Evolutionary conservation across 257 asterid species (phyloP).

Genomic region (Solanum virginianum): DNA sequence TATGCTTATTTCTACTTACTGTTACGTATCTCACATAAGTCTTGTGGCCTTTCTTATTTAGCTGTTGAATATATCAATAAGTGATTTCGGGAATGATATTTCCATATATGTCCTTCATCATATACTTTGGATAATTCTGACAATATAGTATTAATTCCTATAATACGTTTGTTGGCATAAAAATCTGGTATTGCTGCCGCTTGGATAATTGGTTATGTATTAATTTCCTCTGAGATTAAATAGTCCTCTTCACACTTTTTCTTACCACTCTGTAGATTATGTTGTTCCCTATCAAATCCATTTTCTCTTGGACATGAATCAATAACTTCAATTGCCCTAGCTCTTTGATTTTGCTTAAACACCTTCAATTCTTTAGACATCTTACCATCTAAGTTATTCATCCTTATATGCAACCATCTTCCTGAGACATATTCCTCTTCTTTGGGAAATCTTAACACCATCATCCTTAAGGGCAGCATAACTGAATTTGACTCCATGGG

Average conservation of each 20-base stretch:
- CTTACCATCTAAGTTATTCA: background rate
- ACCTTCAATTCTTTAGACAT: slow-evolving; percentile 17
- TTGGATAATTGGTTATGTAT: too few relatives aligned
- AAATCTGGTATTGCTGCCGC: too few relatives aligned
- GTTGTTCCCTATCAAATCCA: slow-evolving; percentile 5
- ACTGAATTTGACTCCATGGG: slow-evolving; percentile 10
- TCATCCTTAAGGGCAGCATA: slow-evolving; percentile 4
- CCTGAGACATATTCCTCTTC: slow-evolving; percentile 28
- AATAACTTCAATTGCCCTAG: slow-evolving; percentile 11
- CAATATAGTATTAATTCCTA: too few relatives aligned
- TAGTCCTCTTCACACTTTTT: slow-evolving; percentile 4
- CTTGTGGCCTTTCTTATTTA: too few relatives aligned
- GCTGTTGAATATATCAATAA: too few relatives aligned
- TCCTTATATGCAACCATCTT: slow-evolving; percentile 17
- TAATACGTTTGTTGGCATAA: too few relatives aligned
- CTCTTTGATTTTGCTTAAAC: slow-evolving; percentile 4
- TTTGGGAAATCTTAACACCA: slow-evolving; percentile 18
- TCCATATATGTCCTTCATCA: too few relatives aligned
- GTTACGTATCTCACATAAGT: too few relatives aligned
- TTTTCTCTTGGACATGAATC: slow-evolving; percentile 21
- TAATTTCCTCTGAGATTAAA: slow-evolving; percentile 17
- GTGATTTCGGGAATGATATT: too few relatives aligned
- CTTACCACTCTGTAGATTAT: background rate
- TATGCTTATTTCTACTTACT: slow-evolving; percentile 10
- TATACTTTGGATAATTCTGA: too few relatives aligned